Evolutionary conservation across 2,329 filamentous ascomycete genomes (phyloP).

Genomic region (Raffaelea ambrosiae): DNA sequence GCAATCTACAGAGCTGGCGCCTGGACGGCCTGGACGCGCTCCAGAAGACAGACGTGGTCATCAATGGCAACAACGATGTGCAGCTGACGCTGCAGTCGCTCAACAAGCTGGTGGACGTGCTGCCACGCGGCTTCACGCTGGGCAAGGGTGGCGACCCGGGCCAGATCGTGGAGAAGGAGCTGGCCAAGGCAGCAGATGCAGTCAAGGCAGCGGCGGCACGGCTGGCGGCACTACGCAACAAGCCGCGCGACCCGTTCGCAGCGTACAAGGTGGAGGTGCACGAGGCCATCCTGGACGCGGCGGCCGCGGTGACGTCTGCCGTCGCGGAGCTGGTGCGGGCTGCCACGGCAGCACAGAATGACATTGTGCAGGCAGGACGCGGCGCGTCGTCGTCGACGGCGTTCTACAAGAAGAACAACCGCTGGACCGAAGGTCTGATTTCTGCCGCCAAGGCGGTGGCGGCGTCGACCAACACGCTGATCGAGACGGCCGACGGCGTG

Average conservation of each 20-base stretch:
- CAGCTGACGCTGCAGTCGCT: conserved; percentile 89
- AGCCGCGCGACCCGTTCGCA: conserved; percentile 89
- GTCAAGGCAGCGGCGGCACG: conserved; percentile 88
- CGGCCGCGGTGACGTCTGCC: conserved; percentile 85
- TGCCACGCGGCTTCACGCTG: conserved; percentile 83
- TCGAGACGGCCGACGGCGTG: conserved; percentile 95
- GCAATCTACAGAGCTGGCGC: conserved; percentile 85
- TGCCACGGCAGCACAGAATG: conserved; percentile 83
- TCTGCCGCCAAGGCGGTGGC: conserved; percentile 96
- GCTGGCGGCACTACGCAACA: conserved; percentile 86
- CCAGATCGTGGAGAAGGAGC: conserved; percentile 84
- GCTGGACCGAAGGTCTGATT: conserved; percentile 97
- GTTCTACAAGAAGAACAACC: conserved; percentile 99
- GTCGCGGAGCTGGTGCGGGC: conserved; percentile 94
- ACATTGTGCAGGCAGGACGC: conserved; percentile 89
- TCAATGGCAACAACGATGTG: conserved; percentile 95
- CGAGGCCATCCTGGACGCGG: conserved; percentile 88
- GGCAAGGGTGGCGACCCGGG: conserved; percentile 76
- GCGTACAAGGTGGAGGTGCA: conserved; percentile 96
- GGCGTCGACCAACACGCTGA: conserved; percentile 85
- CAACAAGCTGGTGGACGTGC: conserved; percentile 86
- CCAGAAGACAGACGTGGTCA: conserved; percentile 93
- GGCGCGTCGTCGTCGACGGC: conserved; percentile 81
- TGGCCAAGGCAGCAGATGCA: conserved; percentile 88
- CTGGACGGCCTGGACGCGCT: conserved; percentile 83